Evolutionary conservation across 108 stramenopile genomes (phyloP).

Genomic region (Heterococcus sp.): DNA sequence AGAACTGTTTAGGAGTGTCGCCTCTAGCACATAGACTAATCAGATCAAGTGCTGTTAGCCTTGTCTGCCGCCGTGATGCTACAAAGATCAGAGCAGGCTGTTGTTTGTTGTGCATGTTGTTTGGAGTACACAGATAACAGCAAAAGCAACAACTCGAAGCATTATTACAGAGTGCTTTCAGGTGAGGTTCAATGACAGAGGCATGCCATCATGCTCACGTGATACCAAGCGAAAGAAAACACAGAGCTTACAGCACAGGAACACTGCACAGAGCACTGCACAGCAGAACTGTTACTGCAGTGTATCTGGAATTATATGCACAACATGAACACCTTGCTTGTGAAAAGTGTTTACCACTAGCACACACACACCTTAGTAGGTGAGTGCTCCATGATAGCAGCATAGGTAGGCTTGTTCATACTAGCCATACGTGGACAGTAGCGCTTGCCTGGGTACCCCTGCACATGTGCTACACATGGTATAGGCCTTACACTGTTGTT

Average conservation of each 20-base stretch:
- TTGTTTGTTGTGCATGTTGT: constrained; percentile 62
- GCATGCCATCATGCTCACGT: too few relatives aligned
- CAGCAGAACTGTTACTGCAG: too few relatives aligned
- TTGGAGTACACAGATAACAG: not conserved
- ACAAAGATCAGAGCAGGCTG: constrained; percentile 92
- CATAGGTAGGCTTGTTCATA: constrained; percentile 99
- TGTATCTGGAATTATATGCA: too few relatives aligned
- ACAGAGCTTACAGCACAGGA: too few relatives aligned
- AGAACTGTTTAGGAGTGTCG: constrained; percentile 54
- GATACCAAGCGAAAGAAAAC: too few relatives aligned
- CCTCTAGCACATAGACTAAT: constrained; percentile 57
- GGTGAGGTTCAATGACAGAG: not conserved
- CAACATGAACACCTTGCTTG: not conserved
- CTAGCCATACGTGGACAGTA: constrained; percentile 96
- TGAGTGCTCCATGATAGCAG: constrained; percentile 80
- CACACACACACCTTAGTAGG: not conserved
- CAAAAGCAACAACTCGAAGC: too few relatives aligned
- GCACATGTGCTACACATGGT: constrained; percentile 83
- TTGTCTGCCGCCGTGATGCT: constrained; percentile 80
- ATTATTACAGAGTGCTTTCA: too few relatives aligned
- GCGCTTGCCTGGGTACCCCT: constrained; percentile 93
- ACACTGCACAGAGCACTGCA: too few relatives aligned
- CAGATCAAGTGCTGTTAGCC: constrained; percentile 86
- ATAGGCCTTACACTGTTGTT: constrained; percentile 79
- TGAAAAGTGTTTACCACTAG: not conserved